Percentiles rank a stretch among this genome's conserved stretches.
Evolutionary conservation across 2,329 filamentous ascomycete genomes (phyloP).

Genomic region (Diaporthe helianthi): DNA sequence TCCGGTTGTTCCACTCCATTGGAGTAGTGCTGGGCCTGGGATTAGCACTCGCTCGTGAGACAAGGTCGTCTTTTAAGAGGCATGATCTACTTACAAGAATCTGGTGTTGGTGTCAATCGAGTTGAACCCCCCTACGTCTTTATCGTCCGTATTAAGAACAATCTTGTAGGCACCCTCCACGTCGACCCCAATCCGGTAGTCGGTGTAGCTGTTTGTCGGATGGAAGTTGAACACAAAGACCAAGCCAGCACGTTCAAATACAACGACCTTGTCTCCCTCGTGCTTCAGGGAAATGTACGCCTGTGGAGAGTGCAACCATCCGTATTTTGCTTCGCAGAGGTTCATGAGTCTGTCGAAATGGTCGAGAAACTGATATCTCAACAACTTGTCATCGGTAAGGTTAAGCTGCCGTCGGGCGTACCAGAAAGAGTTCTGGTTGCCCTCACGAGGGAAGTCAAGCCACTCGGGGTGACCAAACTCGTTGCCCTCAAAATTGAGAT

Average conservation of each 20-base stretch:
- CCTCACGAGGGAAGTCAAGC: conserved; percentile 96
- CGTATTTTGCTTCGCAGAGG: conserved; percentile 82
- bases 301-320: conserved; percentile 86
- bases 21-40: conserved; percentile 67
- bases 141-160: conserved; percentile 81
- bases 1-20: conserved; percentile 86
- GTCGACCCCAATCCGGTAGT: conserved; percentile 92
- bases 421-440: conserved; percentile 93
- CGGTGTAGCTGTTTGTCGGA: conserved; percentile 80
- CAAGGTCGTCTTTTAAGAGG: background rate
- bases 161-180: conserved; percentile 84
- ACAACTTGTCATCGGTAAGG: conserved; percentile 81
- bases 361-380: conserved; percentile 91
- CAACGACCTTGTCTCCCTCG: conserved; percentile 90
- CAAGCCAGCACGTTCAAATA: conserved; percentile 90
- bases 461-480: conserved; percentile 99
- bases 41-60: background rate
- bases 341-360: conserved; percentile 96
- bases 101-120: conserved; percentile 80
- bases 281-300: conserved; percentile 95
- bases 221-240: conserved; percentile 98
- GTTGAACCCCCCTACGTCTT: conserved; percentile 79
- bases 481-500: conserved; percentile 98
- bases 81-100: conserved; percentile 65
- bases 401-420: conserved; percentile 95